Evolutionary conservation across 2,329 filamentous ascomycete genomes (phyloP).

Genomic region (Bisporella sp.): DNA sequence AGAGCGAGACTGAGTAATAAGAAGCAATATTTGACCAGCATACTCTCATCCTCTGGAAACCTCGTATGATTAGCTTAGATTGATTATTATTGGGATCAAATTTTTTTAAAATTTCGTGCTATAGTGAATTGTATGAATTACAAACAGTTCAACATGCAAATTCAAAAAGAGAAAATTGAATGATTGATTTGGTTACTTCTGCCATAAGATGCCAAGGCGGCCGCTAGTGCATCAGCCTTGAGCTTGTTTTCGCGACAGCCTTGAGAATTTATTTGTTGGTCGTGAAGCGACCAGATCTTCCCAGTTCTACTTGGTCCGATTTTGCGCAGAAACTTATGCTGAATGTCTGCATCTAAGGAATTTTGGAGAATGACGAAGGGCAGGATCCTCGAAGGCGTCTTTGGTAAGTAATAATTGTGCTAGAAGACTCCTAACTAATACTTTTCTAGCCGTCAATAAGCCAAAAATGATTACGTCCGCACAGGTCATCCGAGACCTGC

Average conservation of each 20-base stretch:
- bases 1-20: too few species aligned
- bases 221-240: background rate
- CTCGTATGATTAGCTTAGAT: too few species aligned
- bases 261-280: background rate
- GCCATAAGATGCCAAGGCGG: too few species aligned
- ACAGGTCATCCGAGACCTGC: constrained; percentile 82
- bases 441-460: constrained; percentile 75
- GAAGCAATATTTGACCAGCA: too few species aligned
- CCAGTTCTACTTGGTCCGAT: background rate
- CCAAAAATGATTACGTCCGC: constrained; percentile 81
- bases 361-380: constrained; percentile 4
- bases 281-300: too few species aligned
- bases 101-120: too few species aligned
- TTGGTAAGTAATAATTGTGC: background rate
- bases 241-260: background rate
- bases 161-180: too few species aligned
- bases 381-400: constrained; percentile 2
- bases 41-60: too few species aligned
- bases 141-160: too few species aligned
- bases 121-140: too few species aligned
- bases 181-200: too few species aligned
- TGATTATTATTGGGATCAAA: too few species aligned
- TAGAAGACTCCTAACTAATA: background rate
- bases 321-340: background rate
- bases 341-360: constrained; percentile 1